Base-by-base conservation (phyloP, 2,329 filamentous ascomycete species). In the Stachybotrys chlorohalonatus region DNA sequence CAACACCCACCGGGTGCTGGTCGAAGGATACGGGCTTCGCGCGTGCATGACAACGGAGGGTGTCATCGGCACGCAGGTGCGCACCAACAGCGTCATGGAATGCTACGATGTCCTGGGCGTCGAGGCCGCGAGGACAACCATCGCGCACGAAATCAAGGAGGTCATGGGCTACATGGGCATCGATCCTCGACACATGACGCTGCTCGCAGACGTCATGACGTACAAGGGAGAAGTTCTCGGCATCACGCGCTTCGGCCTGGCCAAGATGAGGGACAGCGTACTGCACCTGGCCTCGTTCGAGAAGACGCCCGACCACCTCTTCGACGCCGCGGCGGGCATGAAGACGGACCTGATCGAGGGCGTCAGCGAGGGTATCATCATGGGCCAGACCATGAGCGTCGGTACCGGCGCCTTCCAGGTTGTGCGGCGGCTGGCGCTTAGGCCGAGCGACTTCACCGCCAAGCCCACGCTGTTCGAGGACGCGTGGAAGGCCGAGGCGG, bases 191-290 rank as follows among this genome's bases (percentile, higher is more conserved):
- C 94, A 99, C 74, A 97, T 99, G 91, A 88, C 96, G 69, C 81
- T 99, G 16, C 83, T 99, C 1, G 93, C 94, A 11, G 94, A 99
- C 66, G 92, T 96, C 53, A 99, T 99, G 94, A 97, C 94, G 1
- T 97, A 93, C 80, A 97, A 96, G 75, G 94, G 94, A 52, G 93
- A 97, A 62, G 89, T 99, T 0, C 81, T 96, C n/a, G 94, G 94
- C 52, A 99, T 99, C 68, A 99, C 94, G 2, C 87, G 94, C 32
- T 97, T 97, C 70, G 94, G 94, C 52, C 79, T 99, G 30, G 89
- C 91, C 55, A 99, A 99, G 78, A 97, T 96, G 87, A 82, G 94
- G 53, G 94, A 99, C 70, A 89, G 84, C 15, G 94, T 97, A 9
- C 76, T 99, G 54, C 94, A 99, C 71, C 80, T 99, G 13, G 94